phyloP scores from a whole-genome alignment of 805 yeast genomes.

The Blastobotrys terrestris region DNA sequence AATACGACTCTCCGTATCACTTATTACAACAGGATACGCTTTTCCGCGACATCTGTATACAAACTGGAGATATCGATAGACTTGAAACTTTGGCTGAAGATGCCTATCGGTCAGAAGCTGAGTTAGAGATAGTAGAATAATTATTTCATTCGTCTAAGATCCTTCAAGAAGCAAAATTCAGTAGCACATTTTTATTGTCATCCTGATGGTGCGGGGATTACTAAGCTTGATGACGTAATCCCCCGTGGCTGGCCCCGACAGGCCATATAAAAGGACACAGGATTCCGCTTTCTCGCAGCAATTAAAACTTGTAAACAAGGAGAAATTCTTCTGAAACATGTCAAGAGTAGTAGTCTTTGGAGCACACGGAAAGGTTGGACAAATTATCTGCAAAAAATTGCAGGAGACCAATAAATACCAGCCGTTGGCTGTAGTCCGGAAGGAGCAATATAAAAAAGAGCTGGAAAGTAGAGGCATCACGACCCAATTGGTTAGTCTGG shows the following conservation, averaged over 20 bases:
- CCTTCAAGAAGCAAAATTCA: no score
- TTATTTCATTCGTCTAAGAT: no score
- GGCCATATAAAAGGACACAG: no score
- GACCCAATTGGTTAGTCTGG: slow-evolving; percentile 34
- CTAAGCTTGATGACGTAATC: neutral
- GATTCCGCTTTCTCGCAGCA: neutral
- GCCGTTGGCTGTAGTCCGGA: slow-evolving; percentile 43
- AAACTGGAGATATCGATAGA: slow-evolving; percentile 85
- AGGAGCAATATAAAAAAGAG: slow-evolving; percentile 38
- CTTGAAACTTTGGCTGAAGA: slow-evolving; percentile 65
- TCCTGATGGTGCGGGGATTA: no score
- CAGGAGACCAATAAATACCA: slow-evolving; percentile 29
- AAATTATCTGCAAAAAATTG: slow-evolving; percentile 36
- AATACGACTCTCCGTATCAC: slow-evolving; percentile 62
- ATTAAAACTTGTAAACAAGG: neutral
- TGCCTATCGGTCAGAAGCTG: slow-evolving; percentile 9
- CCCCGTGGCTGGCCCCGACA: no score
- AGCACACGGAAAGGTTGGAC: slow-evolving; percentile 59
- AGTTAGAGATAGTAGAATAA: neutral
- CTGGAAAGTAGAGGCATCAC: slow-evolving; percentile 36
- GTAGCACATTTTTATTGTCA: no score
- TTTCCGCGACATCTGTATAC: slow-evolving; percentile 68
- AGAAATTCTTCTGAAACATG: slow-evolving; percentile 27
- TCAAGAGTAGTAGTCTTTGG: slow-evolving; percentile 46
- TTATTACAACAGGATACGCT: slow-evolving; percentile 47